Base-by-base conservation (phyloP, 805 yeast genomes). In the Starmerella apicola region DNA sequence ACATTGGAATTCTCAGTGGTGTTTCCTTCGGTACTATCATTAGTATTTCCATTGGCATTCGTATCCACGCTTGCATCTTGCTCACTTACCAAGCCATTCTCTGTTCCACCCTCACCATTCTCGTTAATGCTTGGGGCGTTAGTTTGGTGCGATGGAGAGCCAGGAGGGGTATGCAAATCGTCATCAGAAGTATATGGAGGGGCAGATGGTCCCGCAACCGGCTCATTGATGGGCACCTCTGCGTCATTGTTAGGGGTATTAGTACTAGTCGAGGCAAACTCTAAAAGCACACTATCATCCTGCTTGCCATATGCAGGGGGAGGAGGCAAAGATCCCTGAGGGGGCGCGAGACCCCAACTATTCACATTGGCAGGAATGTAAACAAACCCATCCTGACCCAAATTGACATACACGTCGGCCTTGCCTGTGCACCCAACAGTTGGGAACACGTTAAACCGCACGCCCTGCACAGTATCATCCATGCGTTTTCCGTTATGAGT, bases 301-400 rank as follows among this genome's bases (percentile, higher is more conserved):
- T 77, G 85, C 42, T 77, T 74, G 36, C 82, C 81, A 60, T 88
- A 88, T 8, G 91, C 78, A 1, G 98, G 98, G 3, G 97, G 95
- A 4, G 97, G 94, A 3, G 93, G 79, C 43, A 85, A 79, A 36
- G 70, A 72, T 1, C 97, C 98, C 49, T 78, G 81, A 29, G 79
- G 68, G 3, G 91, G 88, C n/a, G 94, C 95, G 52, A 80, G 78
- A 5, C 95, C 94, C 95, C 95, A 85, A 57, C 81, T 84, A 57
- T 85, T 85, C 28, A 86, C 94, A 55, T 85, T 84, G 2, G 83
- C 95, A 56, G 86, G 95, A 36, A 86, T 82, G 55, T 72, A 84
- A 2, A 86, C 95, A 61, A 73, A 85, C 2, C 95, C 96, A 42
- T 76, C 68, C 51, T 82, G 88, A 16, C 98, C 98, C 41, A 91